Conservation (phyloP, 2,329 filamentous ascomycete species). For the Fusarium algeriense region DNA sequence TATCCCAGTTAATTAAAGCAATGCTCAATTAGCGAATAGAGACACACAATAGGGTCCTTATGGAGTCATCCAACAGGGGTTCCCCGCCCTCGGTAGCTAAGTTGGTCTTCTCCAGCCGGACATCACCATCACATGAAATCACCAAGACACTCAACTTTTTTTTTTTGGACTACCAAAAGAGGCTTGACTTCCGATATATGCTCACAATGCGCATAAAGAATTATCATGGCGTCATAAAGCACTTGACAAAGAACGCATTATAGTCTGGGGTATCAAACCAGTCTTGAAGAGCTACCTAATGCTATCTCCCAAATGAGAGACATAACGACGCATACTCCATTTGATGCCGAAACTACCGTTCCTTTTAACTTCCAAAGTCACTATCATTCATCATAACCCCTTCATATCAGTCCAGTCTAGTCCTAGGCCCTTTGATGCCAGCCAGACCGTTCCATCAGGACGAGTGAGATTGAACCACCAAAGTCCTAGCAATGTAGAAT, state of each 20-base stretch:
- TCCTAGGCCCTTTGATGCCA: constrained; percentile 3
- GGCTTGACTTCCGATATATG: neutral
- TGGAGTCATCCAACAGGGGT: constrained; percentile 27
- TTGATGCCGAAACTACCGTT: constrained; percentile 27
- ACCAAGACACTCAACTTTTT: neutral
- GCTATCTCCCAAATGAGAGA: constrained; percentile 12
- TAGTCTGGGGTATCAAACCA: constrained; percentile 39
- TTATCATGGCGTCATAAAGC: neutral
- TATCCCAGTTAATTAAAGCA: constrained; percentile 39
- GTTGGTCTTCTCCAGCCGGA: constrained; percentile 7
- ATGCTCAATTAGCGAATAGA: constrained; percentile 21
- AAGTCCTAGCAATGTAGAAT: constrained; percentile 17
- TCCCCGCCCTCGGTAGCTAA: constrained; percentile 36
- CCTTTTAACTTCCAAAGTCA: constrained; percentile 31
- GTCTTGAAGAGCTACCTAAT: constrained; percentile 36
- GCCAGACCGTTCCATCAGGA: neutral
- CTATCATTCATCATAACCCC: constrained; percentile 35
- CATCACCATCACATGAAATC: constrained; percentile 30
- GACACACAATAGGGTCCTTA: neutral
- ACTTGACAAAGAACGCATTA: neutral
- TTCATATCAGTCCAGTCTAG: neutral
- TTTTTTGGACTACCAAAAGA: constrained; percentile 6
- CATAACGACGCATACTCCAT: constrained; percentile 31
- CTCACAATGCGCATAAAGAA: neutral
- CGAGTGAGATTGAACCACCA: constrained; percentile 23